Evolutionary conservation across 176 grass and related monocot genomes (phyloP), one percentile per base, ranked within the genome.

Genomic region (Phyllostachys edulis): DNA sequence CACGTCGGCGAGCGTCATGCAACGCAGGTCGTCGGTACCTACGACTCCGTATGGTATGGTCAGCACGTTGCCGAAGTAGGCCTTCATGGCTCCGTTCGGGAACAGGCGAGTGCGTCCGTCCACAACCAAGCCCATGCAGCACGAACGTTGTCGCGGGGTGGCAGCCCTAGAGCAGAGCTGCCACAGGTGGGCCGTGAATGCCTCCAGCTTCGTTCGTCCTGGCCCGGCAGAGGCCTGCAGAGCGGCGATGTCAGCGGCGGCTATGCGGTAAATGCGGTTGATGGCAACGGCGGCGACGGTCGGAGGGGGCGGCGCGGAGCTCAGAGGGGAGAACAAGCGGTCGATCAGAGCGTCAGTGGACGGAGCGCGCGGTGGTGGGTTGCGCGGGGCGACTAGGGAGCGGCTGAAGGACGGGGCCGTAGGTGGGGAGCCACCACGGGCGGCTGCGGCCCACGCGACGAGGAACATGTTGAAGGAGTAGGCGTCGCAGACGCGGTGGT

Each of bases 391-490:
- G 63, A 87, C 85, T n/a, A 94, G 54, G 72, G 91, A 79, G 18
- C 87, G 82, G 71, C 67, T 9, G 80, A 97, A 97, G 24, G 24
- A 88, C 13, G 91, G 89, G 0, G 79, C 23, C 5, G 26, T 41
- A 1, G 76, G 45, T 7, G 75, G 1, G 1, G 32, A 8, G 52
- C 56, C 39, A 5, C 38, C 64, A 0, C 76, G 79, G 42, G 89
- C 63, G 16, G 86, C 34, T 1, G 82, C 64, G 15, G 94, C 92
- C 94, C 94, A 97, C 0, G 82, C 87, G 11, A 92, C 55, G 40
- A 92, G 71, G 85, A 97, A 94, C 89, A 94, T 92, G 85, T 97
- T 97, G 91, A 90, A 78, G 51, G 91, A 92, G 89, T 94, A 97
- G 79, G 91, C 94, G 81, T 97, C 94, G 76, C 87, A 90, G 42